Evolutionary conservation across 768 basidiomycete genomes (phyloP).

Genomic region (Mycena metata): DNA sequence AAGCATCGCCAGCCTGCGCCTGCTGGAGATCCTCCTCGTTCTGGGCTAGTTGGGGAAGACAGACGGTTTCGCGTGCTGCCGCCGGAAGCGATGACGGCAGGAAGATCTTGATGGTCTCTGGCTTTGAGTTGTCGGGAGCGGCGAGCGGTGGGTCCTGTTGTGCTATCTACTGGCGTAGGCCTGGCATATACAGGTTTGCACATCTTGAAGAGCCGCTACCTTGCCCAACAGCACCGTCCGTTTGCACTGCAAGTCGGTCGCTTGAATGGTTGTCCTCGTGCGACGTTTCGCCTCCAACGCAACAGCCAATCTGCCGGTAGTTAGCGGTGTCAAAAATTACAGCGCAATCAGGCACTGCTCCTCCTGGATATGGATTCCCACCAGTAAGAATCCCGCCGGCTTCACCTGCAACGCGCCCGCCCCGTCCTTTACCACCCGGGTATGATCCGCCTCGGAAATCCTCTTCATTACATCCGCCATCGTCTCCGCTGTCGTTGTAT

Average conservation of each 20-base stretch:
- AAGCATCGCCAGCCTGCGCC: conserved; percentile 37
- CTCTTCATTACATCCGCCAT: conserved; percentile 19
- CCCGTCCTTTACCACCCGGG: background rate
- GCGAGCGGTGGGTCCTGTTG: background rate
- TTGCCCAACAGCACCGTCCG: background rate
- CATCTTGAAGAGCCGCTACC: background rate
- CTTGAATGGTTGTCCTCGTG: background rate
- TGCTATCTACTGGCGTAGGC: background rate
- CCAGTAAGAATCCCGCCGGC: conserved; percentile 30
- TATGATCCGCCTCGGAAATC: conserved; percentile 35
- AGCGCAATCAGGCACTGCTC: conserved; percentile 19
- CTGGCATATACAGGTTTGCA: conserved; percentile 13
- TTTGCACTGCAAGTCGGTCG: background rate
- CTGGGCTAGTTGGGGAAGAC: conserved; percentile 27
- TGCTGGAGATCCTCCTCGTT: conserved; percentile 38
- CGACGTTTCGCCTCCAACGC: background rate
- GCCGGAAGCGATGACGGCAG: conserved; percentile 39
- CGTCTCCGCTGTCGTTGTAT: conserved; percentile 7
- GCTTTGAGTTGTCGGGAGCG: background rate
- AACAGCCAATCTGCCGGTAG: background rate
- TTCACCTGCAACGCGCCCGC: background rate
- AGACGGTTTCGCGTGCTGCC: conserved; percentile 1
- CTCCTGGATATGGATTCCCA: conserved; percentile 23
- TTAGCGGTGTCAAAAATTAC: too few species aligned
- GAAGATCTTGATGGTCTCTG: conserved; percentile 35